Evolutionary conservation across 2,329 filamentous ascomycete species (phyloP).

Genomic region (Penicillium sp.): DNA sequence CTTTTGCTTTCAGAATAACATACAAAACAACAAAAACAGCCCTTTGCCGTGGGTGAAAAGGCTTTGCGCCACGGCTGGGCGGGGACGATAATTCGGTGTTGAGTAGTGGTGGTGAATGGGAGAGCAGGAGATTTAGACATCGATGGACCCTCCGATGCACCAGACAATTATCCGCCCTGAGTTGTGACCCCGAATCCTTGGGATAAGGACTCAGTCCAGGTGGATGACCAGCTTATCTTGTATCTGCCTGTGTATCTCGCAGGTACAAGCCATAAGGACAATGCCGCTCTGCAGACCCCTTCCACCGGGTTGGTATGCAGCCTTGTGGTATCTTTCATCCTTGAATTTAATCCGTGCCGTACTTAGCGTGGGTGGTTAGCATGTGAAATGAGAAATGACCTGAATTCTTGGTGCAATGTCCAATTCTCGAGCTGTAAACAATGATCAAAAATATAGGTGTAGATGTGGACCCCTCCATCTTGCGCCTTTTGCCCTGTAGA

Average conservation of each 20-base stretch:
- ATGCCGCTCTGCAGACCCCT: neutral
- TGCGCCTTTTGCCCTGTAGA: no score
- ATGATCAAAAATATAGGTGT: no score
- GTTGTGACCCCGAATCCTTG: neutral
- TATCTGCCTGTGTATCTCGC: neutral
- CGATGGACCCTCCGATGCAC: conserved; percentile 17
- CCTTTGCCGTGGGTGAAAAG: conserved; percentile 18
- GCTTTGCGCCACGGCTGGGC: conserved; percentile 17
- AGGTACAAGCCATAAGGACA: neutral
- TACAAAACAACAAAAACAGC: conserved; percentile 13
- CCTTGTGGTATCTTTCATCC: neutral
- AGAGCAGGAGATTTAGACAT: conserved; percentile 7
- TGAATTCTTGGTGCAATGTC: neutral
- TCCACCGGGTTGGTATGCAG: neutral
- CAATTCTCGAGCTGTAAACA: neutral
- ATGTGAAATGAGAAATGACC: neutral
- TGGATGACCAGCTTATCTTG: conserved; percentile 23
- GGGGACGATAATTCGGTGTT: conserved; percentile 11
- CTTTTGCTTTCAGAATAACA: conserved; percentile 6
- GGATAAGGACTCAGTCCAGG: conserved; percentile 2
- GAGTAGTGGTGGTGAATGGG: neutral
- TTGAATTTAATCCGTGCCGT: neutral
- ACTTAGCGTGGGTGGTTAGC: neutral
- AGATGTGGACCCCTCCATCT: no score
- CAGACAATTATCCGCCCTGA: conserved; percentile 16